Conservation (phyloP, 106 monocot genomes). For the Apostasia shenzhenica region DNA sequence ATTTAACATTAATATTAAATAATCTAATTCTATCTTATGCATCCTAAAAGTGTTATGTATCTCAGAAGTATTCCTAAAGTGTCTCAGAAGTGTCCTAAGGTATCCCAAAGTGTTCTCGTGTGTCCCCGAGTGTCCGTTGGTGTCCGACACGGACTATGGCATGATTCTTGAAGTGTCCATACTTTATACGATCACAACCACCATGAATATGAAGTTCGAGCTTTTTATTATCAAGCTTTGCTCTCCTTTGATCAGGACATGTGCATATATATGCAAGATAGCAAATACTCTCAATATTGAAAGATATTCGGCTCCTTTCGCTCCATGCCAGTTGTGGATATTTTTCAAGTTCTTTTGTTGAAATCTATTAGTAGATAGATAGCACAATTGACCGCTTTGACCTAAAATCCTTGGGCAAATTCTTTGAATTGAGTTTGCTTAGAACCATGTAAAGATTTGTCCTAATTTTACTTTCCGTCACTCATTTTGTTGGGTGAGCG, state of each 20-base stretch:
- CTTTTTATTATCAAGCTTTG: not conserved
- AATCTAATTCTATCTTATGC: too few relatives aligned
- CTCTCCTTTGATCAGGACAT: not conserved
- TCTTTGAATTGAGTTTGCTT: not conserved
- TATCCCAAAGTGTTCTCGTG: too few relatives aligned
- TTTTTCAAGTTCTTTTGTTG: not conserved
- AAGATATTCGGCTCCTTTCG: not conserved
- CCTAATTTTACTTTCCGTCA: not conserved
- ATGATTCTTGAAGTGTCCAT: too few relatives aligned
- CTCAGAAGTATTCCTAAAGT: too few relatives aligned
- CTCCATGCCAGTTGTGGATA: not conserved
- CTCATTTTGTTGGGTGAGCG: too few relatives aligned
- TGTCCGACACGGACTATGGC: too few relatives aligned
- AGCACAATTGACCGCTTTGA: not conserved
- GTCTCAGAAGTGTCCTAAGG: too few relatives aligned
- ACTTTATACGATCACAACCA: too few relatives aligned
- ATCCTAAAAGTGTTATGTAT: too few relatives aligned
- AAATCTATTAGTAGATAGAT: not conserved
- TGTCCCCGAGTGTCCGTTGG: too few relatives aligned
- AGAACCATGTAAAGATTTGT: not conserved
- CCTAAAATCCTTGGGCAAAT: not conserved
- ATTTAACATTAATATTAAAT: too few relatives aligned
- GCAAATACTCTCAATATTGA: not conserved
- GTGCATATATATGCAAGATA: not conserved
- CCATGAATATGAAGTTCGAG: too few relatives aligned